Conservation (phyloP, 495 filamentous ascomycete species). For the Rhypophila decipiens region DNA sequence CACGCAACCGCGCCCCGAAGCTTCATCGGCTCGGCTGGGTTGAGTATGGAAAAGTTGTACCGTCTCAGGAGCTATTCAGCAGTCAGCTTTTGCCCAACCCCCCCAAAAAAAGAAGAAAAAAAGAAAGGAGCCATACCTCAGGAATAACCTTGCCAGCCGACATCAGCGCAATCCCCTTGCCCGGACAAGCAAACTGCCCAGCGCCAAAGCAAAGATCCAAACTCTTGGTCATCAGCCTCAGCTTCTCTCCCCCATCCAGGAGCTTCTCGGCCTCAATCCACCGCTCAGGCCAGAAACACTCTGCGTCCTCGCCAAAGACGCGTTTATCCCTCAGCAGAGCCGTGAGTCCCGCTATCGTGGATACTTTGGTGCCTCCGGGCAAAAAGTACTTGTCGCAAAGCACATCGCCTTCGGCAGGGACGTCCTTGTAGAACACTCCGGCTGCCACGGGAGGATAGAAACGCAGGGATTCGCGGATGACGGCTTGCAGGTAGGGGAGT, state of each 20-base stretch:
- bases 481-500: slow-evolving; percentile 40
- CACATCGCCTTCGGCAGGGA: slow-evolving; percentile 18
- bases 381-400: slow-evolving; percentile 19
- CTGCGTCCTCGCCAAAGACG: slow-evolving; percentile 20
- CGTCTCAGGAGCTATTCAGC: slow-evolving; percentile 9
- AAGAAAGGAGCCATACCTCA: slow-evolving; percentile 33
- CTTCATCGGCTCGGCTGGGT: slow-evolving; percentile 24
- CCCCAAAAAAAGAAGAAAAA: background rate
- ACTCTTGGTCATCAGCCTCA: slow-evolving; percentile 30
- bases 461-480: slow-evolving; percentile 39
- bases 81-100: background rate
- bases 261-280: slow-evolving; percentile 34
- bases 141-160: slow-evolving; percentile 49
- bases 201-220: slow-evolving; percentile 28
- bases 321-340: slow-evolving; percentile 2
- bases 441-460: slow-evolving; percentile 34
- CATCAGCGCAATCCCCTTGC: slow-evolving; percentile 29
- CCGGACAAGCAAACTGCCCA: slow-evolving; percentile 35
- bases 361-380: slow-evolving; percentile 21
- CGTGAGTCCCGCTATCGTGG: slow-evolving; percentile 13
- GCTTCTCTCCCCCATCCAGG: slow-evolving; percentile 8
- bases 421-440: slow-evolving; percentile 39
- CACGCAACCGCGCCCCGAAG: slow-evolving; percentile 11
- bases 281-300: slow-evolving; percentile 31
- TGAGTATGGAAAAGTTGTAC: slow-evolving; percentile 10